Conservation (phyloP, 148 eudicot genomes). For the Rhododendron williamsianum region DNA sequence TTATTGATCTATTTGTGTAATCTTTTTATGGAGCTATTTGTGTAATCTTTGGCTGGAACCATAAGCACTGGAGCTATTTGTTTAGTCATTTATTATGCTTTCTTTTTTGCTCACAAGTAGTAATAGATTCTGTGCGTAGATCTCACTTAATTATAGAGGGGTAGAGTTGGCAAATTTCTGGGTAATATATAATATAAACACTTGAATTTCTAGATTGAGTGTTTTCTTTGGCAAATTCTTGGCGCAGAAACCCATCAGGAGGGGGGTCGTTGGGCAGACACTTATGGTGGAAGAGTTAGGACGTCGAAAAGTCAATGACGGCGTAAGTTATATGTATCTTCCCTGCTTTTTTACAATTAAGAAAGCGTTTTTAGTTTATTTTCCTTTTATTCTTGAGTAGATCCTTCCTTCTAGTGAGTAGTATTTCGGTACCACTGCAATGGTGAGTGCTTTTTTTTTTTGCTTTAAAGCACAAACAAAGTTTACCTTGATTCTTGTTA, state of each 20-base stretch:
- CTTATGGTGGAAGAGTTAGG: slow-evolving; percentile 83
- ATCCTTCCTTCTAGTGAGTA: neutral
- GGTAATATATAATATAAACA: no score
- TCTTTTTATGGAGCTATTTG: neutral
- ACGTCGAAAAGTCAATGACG: slow-evolving; percentile 50
- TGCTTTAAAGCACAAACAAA: neutral
- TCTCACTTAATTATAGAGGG: neutral
- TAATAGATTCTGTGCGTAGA: neutral
- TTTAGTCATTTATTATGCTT: neutral
- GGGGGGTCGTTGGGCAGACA: slow-evolving; percentile 73
- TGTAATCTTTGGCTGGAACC: neutral
- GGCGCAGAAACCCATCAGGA: slow-evolving; percentile 74
- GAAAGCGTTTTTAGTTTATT: neutral
- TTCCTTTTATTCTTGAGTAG: neutral
- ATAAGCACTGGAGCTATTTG: neutral
- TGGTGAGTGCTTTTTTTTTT: neutral
- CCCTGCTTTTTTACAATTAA: neutral
- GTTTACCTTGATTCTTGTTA: neutral
- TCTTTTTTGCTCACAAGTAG: neutral
- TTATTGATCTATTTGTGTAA: neutral
- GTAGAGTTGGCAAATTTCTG: neutral
- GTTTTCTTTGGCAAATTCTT: neutral
- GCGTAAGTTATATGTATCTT: slow-evolving; percentile 40
- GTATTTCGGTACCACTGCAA: neutral
- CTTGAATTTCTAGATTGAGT: neutral